Evolutionary conservation across 768 basidiomycete species (phyloP).

Genomic region (Butyriboletus loyo): DNA sequence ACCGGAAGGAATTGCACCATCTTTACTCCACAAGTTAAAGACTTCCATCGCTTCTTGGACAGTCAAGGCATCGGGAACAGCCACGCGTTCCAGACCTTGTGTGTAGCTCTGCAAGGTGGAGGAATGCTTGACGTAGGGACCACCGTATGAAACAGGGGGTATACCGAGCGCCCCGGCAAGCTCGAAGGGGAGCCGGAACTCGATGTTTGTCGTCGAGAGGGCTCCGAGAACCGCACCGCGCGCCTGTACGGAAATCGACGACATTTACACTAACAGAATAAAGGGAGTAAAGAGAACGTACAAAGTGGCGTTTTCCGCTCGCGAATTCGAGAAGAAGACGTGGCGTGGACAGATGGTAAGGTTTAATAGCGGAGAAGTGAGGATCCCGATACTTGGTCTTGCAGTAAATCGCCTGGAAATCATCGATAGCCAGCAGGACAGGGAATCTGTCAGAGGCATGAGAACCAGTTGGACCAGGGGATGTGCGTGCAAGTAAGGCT

Average conservation of each 20-base stretch:
- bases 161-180: slow-evolving; percentile 60
- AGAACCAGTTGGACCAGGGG: background rate
- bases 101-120: slow-evolving; percentile 50
- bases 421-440: slow-evolving; percentile 82
- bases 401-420: slow-evolving; percentile 79
- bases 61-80: slow-evolving; percentile 56
- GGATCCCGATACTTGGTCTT: slow-evolving; percentile 70
- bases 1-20: slow-evolving; percentile 53
- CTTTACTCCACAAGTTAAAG: slow-evolving; percentile 74
- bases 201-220: slow-evolving; percentile 57
- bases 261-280: background rate
- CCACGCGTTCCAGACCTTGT: slow-evolving; percentile 48
- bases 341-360: slow-evolving; percentile 79
- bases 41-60: slow-evolving; percentile 68
- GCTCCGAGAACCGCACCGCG: slow-evolving; percentile 74
- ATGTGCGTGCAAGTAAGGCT: background rate
- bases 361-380: slow-evolving; percentile 61
- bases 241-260: slow-evolving; percentile 38
- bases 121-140: slow-evolving; percentile 57
- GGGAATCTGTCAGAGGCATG: slow-evolving; percentile 50
- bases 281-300: slow-evolving; percentile 36
- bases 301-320: slow-evolving; percentile 65
- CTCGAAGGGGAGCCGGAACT: slow-evolving; percentile 57
- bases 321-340: slow-evolving; percentile 76
- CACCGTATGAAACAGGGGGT: slow-evolving; percentile 38